Evolutionary conservation across 495 filamentous ascomycete species (phyloP).

Genomic region (Aspergillus olivimuriae): DNA sequence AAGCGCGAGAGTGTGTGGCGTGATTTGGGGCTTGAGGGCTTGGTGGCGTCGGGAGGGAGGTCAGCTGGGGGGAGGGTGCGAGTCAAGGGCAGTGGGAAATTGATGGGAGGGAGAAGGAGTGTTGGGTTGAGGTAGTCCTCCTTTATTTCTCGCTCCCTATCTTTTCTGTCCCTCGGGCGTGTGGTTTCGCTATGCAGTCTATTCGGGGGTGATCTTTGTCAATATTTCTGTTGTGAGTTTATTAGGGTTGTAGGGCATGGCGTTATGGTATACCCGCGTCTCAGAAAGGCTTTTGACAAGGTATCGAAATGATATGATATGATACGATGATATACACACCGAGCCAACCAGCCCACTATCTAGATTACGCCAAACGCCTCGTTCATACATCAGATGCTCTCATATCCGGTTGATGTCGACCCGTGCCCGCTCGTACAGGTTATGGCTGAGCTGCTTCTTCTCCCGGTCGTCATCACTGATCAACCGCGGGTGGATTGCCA

Average conservation of each 20-base stretch:
- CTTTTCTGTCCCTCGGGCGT: neutral
- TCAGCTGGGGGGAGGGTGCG: slow-evolving; percentile 21
- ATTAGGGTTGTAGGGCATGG: neutral
- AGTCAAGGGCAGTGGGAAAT: slow-evolving; percentile 29
- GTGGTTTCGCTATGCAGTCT: neutral
- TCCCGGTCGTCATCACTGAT: slow-evolving; percentile 53
- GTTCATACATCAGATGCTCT: slow-evolving; percentile 22
- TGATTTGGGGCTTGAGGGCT: slow-evolving; percentile 70
- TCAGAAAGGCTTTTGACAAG: too few relatives aligned
- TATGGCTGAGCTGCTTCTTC: slow-evolving; percentile 58
- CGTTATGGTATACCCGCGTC: neutral
- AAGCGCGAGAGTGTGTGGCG: slow-evolving; percentile 72
- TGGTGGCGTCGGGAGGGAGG: slow-evolving; percentile 47
- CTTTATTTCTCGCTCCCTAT: neutral
- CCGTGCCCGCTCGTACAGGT: slow-evolving; percentile 72
- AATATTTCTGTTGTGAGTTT: too few relatives aligned
- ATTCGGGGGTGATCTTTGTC: too few relatives aligned
- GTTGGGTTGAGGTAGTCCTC: slow-evolving; percentile 30
- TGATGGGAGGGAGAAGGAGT: slow-evolving; percentile 34
- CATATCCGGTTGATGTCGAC: slow-evolving; percentile 80
- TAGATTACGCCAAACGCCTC: slow-evolving; percentile 8
- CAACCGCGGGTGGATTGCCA: slow-evolving; percentile 61
- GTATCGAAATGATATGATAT: neutral
- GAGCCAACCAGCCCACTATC: too few relatives aligned
- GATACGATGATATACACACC: too few relatives aligned